These are phyloP conservation scores for Penicillium odoratum DNA, from an alignment of 495 filamentous ascomycete species.

Conservation along the genomic window DNA sequence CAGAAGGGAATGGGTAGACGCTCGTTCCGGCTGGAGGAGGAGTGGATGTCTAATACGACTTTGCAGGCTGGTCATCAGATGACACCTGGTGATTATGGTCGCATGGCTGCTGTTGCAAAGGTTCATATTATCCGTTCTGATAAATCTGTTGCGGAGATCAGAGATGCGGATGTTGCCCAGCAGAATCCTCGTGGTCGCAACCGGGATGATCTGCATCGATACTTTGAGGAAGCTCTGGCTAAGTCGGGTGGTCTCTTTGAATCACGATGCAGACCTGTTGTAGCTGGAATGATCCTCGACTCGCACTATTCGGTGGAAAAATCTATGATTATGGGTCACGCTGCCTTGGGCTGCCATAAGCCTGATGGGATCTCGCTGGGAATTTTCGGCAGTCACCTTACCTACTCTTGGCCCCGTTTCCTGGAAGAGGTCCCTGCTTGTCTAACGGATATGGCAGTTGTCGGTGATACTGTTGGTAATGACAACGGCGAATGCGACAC, in stretches of 20 bases:
- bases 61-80: slow-evolving; percentile 5
- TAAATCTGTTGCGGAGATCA: slow-evolving; percentile 42
- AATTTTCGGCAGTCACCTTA: slow-evolving; percentile 48
- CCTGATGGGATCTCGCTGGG: slow-evolving; percentile 42
- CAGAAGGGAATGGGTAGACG: slow-evolving; percentile 46
- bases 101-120: slow-evolving; percentile 42
- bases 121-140: slow-evolving; percentile 45
- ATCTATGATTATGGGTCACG: slow-evolving; percentile 40
- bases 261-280: slow-evolving; percentile 34
- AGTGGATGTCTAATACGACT: slow-evolving; percentile 43
- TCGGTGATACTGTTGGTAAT: slow-evolving; percentile 37
- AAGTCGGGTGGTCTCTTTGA: slow-evolving; percentile 36
- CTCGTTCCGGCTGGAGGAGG: slow-evolving; percentile 52
- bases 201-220: slow-evolving; percentile 35
- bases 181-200: slow-evolving; percentile 30
- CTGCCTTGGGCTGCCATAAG: slow-evolving; percentile 44
- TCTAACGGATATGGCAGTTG: slow-evolving; percentile 28
- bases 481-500: slow-evolving; percentile 40
- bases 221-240: slow-evolving; percentile 42
- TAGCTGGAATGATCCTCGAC: slow-evolving; percentile 48
- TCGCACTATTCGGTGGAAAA: slow-evolving; percentile 36
- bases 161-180: slow-evolving; percentile 33
- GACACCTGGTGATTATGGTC: slow-evolving; percentile 10
- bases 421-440: slow-evolving; percentile 43
- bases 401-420: slow-evolving; percentile 50